These are phyloP conservation scores for Alternaria conjuncta DNA, from an alignment of 2,329 filamentous ascomycete species.

Conservation along the genomic window DNA sequence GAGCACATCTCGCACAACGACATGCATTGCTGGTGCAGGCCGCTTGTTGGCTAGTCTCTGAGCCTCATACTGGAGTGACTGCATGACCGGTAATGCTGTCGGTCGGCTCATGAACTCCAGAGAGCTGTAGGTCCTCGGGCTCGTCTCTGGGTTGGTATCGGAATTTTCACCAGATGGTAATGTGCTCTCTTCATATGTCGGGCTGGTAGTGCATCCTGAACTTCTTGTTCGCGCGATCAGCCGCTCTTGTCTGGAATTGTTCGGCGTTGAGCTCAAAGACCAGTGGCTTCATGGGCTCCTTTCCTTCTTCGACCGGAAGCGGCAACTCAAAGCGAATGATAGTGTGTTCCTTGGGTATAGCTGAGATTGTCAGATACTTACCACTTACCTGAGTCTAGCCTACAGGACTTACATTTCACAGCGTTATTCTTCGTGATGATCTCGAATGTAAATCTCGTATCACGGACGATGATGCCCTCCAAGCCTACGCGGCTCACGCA, in stretches of 20 bases:
- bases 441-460: slow-evolving; percentile 86
- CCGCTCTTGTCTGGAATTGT: slow-evolving; percentile 81
- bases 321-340: slow-evolving; percentile 80
- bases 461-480: slow-evolving; percentile 84
- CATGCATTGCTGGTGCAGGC: background rate
- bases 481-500: slow-evolving; percentile 84
- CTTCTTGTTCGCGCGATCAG: slow-evolving; percentile 87
- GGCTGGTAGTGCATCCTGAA: slow-evolving; percentile 84
- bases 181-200: slow-evolving; percentile 65
- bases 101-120: background rate
- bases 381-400: slow-evolving; percentile 14
- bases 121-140: background rate
- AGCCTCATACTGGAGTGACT: background rate
- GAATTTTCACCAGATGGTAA: background rate
- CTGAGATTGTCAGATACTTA: slow-evolving; percentile 40
- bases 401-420: slow-evolving; percentile 65
- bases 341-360: slow-evolving; percentile 88
- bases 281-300: slow-evolving; percentile 56
- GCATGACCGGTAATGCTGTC: too few relatives aligned
- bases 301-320: slow-evolving; percentile 38
- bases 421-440: slow-evolving; percentile 75
- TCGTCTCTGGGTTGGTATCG: background rate
- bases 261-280: slow-evolving; percentile 87
- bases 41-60: too few relatives aligned
- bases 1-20: background rate